Base-by-base conservation (phyloP, 139 green algal species). In the Volvox africanus region DNA sequence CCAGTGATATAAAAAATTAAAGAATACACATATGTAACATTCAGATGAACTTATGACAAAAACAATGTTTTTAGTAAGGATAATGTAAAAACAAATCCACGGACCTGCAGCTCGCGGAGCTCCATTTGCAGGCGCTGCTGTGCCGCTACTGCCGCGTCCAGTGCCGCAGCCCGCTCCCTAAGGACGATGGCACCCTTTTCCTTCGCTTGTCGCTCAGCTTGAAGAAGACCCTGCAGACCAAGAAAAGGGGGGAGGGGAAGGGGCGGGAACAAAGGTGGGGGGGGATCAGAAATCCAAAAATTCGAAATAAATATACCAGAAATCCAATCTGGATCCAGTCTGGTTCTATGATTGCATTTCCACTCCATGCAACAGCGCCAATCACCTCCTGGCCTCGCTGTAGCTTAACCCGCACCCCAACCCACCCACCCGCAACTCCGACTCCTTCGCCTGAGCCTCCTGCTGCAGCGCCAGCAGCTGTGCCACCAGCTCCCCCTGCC, bases 121-220 rank as follows among this genome's bases (percentile, higher is more conserved):
- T 89, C 85, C 69, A 89, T 32, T 71, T 89, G 85, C 67, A 89
- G 85, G 37, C 85, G 85, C 85, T 89, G 85, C 85, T 89, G 85
- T 5, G 85, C 37, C 28, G 85, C 85, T 44, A 82, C 6, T 14
- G 69, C 37, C 44, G 44, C 37, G 13, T 89, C 85, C 69, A 82
- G 85, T 37, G 37, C 69, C 37, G 85, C 69, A 44, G 21, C 37
- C 30, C 69, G 85, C 85, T 89, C 85, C 28, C 85, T 26, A 26
- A 82, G 69, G 68, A 89, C 36, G 5, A 82, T 36, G 18, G 69
- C 14, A 28, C 69, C 44, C 85, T 89, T 89, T 28, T 89, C 85
- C 5, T 28, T 26, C 6, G 85, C 69, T 36, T 82, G 69, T 16
- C 85, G 85, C 85, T 89, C 85, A n/a, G 44, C 26, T 36, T 71